Evolutionary conservation across 1,284 basidiomycete species (phyloP).

Genomic region (Phenoliferia sp.): DNA sequence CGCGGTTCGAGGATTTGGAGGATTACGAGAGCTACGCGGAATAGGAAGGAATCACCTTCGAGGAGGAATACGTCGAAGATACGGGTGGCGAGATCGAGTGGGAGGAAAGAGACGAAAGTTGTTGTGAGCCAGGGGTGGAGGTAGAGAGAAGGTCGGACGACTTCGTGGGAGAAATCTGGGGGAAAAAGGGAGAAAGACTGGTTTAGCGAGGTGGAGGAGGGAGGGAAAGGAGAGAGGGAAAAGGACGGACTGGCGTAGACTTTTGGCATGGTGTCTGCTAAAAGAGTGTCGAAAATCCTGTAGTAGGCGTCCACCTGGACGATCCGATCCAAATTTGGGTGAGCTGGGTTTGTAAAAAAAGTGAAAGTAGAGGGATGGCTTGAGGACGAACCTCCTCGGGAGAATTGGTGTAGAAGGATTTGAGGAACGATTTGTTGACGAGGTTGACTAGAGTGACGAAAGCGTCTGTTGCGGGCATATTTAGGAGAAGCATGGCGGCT

Average conservation of each 20-base stretch:
- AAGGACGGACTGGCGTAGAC: conserved; percentile 48
- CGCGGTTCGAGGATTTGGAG: conserved; percentile 80
- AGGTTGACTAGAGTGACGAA: conserved; percentile 87
- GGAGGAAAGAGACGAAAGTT: conserved; percentile 56
- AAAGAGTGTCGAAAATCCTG: conserved; percentile 81
- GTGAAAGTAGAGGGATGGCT: not conserved
- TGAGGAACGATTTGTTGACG: conserved; percentile 74
- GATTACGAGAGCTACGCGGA: conserved; percentile 74
- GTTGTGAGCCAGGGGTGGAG: conserved; percentile 70
- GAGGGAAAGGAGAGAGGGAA: not conserved
- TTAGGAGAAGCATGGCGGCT: conserved; percentile 57
- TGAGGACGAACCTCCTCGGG: conserved; percentile 80
- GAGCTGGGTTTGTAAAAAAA: not conserved
- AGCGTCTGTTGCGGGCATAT: conserved; percentile 66
- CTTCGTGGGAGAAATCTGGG: conserved; percentile 25
- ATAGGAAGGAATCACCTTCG: conserved; percentile 82
- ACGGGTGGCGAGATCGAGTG: conserved; percentile 36
- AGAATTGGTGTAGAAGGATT: conserved; percentile 73
- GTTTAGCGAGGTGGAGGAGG: not conserved
- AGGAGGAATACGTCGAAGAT: conserved; percentile 59
- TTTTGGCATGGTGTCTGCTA: conserved; percentile 90
- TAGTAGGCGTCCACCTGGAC: conserved; percentile 42
- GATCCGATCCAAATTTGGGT: too few relatives aligned
- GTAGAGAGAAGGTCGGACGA: conserved; percentile 72
- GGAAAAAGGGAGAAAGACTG: not conserved